These are phyloP conservation scores for Xerocomellus dryophilus DNA, from an alignment of 768 basidiomycete species.

Conservation along the genomic window DNA sequence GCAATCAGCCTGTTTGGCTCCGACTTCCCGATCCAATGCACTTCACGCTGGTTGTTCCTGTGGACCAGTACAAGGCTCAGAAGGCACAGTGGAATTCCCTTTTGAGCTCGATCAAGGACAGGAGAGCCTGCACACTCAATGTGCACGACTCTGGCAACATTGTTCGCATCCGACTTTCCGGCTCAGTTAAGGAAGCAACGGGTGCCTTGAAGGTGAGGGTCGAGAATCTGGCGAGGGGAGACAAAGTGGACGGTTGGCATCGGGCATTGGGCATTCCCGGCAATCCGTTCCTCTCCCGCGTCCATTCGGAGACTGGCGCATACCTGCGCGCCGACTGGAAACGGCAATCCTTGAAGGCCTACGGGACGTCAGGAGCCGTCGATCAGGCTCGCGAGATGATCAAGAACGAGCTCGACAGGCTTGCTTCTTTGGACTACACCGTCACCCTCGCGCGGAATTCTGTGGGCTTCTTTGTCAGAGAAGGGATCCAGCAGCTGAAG, in stretches of 20 bases:
- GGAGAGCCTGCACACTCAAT: constrained; percentile 35
- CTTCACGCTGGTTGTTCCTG: constrained; percentile 48
- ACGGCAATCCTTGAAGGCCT: constrained; percentile 43
- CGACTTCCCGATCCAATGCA: constrained; percentile 48
- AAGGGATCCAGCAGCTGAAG: constrained; percentile 47
- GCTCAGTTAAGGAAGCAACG: constrained; percentile 50
- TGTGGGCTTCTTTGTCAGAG: constrained; percentile 49
- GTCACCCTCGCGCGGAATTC: constrained; percentile 38
- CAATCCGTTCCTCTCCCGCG: constrained; percentile 35
- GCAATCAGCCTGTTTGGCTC: constrained; percentile 36
- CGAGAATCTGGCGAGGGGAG: constrained; percentile 51
- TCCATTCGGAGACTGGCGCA: constrained; percentile 38
- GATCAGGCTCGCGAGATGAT: constrained; percentile 45
- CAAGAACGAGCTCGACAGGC: constrained; percentile 44
- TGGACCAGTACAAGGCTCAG: constrained; percentile 51
- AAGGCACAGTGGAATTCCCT: constrained; percentile 48
- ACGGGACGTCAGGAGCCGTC: constrained; percentile 40
- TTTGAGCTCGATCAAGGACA: constrained; percentile 33
- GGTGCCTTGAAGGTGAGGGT: constrained; percentile 60
- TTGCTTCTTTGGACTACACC: constrained; percentile 43
- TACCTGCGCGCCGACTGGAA: constrained; percentile 48
- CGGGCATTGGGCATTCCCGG: constrained; percentile 32
- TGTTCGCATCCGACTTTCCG: constrained; percentile 45
- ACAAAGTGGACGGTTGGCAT: constrained; percentile 52
- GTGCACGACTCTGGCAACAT: constrained; percentile 24